phyloP scores from a whole-genome alignment of 2,329 filamentous ascomycete genomes.

The Madurella mycetomatis region DNA sequence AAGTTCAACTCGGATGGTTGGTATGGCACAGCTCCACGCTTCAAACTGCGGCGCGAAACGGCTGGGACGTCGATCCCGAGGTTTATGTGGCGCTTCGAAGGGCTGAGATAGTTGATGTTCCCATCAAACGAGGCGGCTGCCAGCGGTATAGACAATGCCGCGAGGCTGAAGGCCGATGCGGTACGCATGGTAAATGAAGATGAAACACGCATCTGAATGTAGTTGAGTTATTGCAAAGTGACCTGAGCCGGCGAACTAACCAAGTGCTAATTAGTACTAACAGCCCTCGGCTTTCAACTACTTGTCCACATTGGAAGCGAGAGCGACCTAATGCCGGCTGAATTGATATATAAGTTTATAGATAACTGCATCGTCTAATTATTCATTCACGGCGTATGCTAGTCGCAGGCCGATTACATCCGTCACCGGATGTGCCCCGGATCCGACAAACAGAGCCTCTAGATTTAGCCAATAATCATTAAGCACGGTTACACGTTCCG shows the following conservation, averaged over 20 bases:
- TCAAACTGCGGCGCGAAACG: slow-evolving; percentile 13
- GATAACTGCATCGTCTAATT: too few species aligned
- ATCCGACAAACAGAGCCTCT: not conserved
- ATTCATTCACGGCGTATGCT: too few species aligned
- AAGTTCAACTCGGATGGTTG: slow-evolving; percentile 39
- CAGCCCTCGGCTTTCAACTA: too few species aligned
- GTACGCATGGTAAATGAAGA: not conserved
- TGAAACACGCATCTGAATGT: not conserved
- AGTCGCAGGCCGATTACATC: too few species aligned
- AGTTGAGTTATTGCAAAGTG: too few species aligned
- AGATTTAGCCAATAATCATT: not conserved
- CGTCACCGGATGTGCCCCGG: too few species aligned
- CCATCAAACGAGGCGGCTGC: slow-evolving; percentile 18
- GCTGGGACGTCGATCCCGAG: slow-evolving; percentile 50
- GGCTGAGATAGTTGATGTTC: slow-evolving; percentile 57
- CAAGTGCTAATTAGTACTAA: too few species aligned
- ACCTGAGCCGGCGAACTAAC: too few species aligned
- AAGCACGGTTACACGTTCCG: slow-evolving; percentile 1
- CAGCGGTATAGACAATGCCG: not conserved
- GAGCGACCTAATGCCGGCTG: too few species aligned
- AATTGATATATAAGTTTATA: too few species aligned
- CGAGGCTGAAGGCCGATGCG: slow-evolving; percentile 4
- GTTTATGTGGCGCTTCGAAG: slow-evolving; percentile 52
- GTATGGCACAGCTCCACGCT: slow-evolving; percentile 10
- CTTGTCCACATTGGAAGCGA: too few species aligned